These are phyloP conservation scores for Globisporangium nunn DNA, from an alignment of 352 stramenopile genomes.

Conservation along the genomic window DNA sequence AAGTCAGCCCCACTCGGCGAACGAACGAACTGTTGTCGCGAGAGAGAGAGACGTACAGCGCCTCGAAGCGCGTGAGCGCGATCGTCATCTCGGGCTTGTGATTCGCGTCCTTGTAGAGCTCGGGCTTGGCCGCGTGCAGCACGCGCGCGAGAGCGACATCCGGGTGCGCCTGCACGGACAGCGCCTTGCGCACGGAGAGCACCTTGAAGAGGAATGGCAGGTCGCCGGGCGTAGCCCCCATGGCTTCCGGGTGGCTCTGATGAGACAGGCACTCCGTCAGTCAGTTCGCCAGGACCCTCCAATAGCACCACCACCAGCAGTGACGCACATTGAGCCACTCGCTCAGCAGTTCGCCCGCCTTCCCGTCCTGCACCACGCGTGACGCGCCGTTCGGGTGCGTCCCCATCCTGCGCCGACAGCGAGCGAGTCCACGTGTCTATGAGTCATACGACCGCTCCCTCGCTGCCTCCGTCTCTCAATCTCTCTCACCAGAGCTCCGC, in stretches of 20 bases:
- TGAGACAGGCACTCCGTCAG: not conserved
- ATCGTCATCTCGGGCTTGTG: conserved; percentile 99
- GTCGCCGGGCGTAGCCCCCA: conserved; percentile 35
- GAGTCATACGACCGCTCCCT: not conserved
- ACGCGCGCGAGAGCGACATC: conserved; percentile 73
- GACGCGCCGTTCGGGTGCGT: conserved; percentile 92
- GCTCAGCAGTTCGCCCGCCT: conserved; percentile 45
- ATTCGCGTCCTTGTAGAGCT: conserved; percentile 97
- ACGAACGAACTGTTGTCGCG: too few relatives aligned
- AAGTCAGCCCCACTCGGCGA: not conserved
- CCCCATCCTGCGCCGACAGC: conserved; percentile 68
- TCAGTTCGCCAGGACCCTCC: not conserved
- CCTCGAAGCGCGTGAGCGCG: conserved; percentile 95
- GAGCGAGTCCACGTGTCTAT: conserved; percentile 4
- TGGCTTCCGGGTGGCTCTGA: conserved; percentile 28
- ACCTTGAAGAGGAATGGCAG: conserved; percentile 99
- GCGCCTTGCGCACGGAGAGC: conserved; percentile 93
- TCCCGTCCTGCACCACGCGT: conserved; percentile 46
- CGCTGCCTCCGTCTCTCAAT: not conserved
- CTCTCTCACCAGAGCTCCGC: conserved; percentile 81
- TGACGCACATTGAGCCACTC: conserved; percentile 53
- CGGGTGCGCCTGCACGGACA: conserved; percentile 96
- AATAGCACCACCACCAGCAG: not conserved
- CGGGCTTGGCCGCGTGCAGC: conserved; percentile 81
- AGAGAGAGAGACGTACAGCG: conserved; percentile 44